Percentiles rank a stretch among this genome's conserved stretches.
Evolutionary conservation across 2,329 filamentous ascomycete genomes (phyloP).

Genomic region (Exserohilum rostratum): DNA sequence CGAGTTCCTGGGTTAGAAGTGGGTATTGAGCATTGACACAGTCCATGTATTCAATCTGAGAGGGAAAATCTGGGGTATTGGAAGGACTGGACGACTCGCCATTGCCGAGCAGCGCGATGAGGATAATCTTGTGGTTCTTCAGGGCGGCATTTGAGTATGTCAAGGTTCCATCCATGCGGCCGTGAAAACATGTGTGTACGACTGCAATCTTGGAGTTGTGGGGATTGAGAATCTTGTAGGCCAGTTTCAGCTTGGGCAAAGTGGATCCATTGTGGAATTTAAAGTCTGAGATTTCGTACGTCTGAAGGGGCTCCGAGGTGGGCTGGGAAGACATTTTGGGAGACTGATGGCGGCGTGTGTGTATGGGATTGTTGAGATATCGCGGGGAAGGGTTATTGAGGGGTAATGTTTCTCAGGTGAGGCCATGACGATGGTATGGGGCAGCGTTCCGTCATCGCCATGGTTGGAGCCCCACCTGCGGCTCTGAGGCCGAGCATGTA

Average conservation of each 20-base stretch:
- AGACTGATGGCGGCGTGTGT: too few species aligned
- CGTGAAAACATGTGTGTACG: slow-evolving; percentile 63
- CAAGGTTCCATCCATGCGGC: slow-evolving; percentile 57
- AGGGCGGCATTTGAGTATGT: slow-evolving; percentile 55
- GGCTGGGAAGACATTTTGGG: slow-evolving; percentile 18
- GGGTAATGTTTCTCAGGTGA: slow-evolving; percentile 1
- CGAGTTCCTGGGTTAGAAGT: slow-evolving; percentile 51
- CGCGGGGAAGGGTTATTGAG: slow-evolving; percentile 1
- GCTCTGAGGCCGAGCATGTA: neutral
- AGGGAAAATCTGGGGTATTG: slow-evolving; percentile 55
- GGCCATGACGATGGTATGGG: slow-evolving; percentile 9
- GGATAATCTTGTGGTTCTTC: slow-evolving; percentile 57
- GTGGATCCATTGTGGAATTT: slow-evolving; percentile 25
- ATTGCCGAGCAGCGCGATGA: slow-evolving; percentile 60
- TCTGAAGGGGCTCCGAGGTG: slow-evolving; percentile 13
- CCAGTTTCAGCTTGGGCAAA: slow-evolving; percentile 20
- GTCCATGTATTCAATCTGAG: slow-evolving; percentile 55
- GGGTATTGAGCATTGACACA: slow-evolving; percentile 59
- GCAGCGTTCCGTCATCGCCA: slow-evolving; percentile 5
- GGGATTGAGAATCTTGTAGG: slow-evolving; percentile 35
- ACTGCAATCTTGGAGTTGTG: slow-evolving; percentile 41
- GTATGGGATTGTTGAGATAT: neutral
- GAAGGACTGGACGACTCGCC: slow-evolving; percentile 62
- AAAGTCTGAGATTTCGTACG: slow-evolving; percentile 26
- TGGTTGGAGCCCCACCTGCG: slow-evolving; percentile 8